phyloP scores from a whole-genome alignment of 495 filamentous ascomycete genomes.

The Aspergillus olivimuriae region DNA sequence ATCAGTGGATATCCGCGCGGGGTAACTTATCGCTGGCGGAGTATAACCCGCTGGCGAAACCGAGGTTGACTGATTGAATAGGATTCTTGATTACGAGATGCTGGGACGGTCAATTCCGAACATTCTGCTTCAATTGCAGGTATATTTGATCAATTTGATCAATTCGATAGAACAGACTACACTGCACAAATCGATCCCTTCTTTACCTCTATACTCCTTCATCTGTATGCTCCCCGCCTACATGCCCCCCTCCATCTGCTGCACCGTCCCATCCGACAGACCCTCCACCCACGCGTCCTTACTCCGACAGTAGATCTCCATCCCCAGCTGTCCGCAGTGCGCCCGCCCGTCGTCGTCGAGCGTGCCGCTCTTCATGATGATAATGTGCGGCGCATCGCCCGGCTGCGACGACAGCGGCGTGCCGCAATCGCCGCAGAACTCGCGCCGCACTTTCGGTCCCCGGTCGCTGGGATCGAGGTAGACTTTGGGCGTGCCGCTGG shows the following conservation, averaged over 20 bases:
- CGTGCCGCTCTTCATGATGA: constrained; percentile 21
- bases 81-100: too few species aligned
- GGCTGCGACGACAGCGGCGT: constrained; percentile 16
- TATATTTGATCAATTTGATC: too few species aligned
- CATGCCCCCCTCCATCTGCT: neutral
- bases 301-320: constrained; percentile 19
- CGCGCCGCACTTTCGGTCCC: constrained; percentile 8
- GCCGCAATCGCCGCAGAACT: constrained; percentile 25
- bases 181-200: too few species aligned
- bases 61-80: too few species aligned
- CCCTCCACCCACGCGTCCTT: constrained; percentile 19
- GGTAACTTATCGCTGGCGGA: too few species aligned
- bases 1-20: too few species aligned
- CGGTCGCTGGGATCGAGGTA: constrained; percentile 12
- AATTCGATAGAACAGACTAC: too few species aligned
- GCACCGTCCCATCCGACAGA: constrained; percentile 2
- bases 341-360: constrained; percentile 15
- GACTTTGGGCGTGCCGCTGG: constrained; percentile 17
- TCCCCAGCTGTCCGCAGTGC: constrained; percentile 5
- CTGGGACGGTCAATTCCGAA: too few species aligned
- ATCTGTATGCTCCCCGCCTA: neutral
- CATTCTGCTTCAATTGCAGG: too few species aligned
- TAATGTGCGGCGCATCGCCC: neutral
- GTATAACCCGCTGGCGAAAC: too few species aligned
- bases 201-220: too few species aligned